Percentiles rank a stretch among this genome's conserved stretches.
These are phyloP conservation scores for Abrus pulchellus DNA, from an alignment of 306 rosid species.

Conservation along the genomic window DNA sequence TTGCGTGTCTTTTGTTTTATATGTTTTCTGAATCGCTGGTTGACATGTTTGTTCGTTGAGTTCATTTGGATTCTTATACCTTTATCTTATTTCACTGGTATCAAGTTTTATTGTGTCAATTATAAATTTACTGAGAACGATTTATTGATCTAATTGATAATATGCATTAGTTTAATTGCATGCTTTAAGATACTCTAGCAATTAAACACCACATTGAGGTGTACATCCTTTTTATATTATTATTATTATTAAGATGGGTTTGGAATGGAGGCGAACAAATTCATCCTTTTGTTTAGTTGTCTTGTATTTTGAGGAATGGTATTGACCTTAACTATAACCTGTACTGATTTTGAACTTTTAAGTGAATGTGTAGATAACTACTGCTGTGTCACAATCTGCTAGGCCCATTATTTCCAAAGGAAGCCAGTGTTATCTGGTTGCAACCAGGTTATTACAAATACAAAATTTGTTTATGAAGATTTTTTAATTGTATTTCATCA, in stretches of 20 bases:
- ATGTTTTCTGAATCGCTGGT: neutral
- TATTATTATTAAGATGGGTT: neutral
- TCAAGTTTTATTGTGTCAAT: conserved; percentile 12
- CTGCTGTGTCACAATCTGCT: conserved; percentile 72
- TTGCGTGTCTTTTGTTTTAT: conserved; percentile 9
- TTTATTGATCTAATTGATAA: conserved; percentile 6
- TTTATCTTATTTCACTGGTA: conserved; percentile 29
- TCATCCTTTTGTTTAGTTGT: conserved; percentile 36
- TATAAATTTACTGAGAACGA: conserved; percentile 7
- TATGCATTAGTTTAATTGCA: conserved; percentile 14
- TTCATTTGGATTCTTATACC: conserved; percentile 40
- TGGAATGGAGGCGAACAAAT: conserved; percentile 10
- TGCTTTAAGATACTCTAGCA: conserved; percentile 30
- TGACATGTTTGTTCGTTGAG: conserved; percentile 6
- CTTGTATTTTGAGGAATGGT: conserved; percentile 11
- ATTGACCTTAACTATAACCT: neutral
- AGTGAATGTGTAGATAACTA: conserved; percentile 66
- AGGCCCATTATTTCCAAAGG: conserved; percentile 73
- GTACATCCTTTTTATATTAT: neutral
- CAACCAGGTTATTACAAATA: conserved; percentile 69
- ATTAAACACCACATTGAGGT: conserved; percentile 16
- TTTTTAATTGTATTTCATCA: conserved; percentile 17
- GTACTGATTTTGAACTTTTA: conserved; percentile 46
- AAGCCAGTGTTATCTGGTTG: conserved; percentile 83
- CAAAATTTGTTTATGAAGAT: conserved; percentile 24